Conservation (phyloP, 495 filamentous ascomycete species). For the Podospora fimiseda region DNA sequence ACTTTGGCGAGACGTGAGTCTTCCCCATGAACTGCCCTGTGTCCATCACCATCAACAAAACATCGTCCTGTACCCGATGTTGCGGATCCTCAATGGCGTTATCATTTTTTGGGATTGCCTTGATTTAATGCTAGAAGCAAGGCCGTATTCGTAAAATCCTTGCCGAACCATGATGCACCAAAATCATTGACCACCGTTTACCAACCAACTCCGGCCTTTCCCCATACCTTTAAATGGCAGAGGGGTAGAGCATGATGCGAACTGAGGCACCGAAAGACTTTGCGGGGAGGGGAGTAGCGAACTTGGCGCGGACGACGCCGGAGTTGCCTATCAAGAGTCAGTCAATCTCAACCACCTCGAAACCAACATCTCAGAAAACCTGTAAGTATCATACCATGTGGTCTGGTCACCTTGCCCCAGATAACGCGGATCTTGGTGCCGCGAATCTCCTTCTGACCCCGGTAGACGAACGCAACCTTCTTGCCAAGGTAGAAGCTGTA, state of each 20-base stretch:
- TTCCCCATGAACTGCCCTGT: slow-evolving; percentile 16
- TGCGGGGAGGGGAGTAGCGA: slow-evolving; percentile 87
- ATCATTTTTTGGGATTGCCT: slow-evolving; percentile 39
- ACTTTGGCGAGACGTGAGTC: slow-evolving; percentile 12
- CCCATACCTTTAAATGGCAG: slow-evolving; percentile 51
- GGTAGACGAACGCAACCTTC: slow-evolving; percentile 95
- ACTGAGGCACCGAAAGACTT: slow-evolving; percentile 95
- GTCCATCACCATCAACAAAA: slow-evolving; percentile 15
- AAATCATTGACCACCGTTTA: slow-evolving; percentile 49
- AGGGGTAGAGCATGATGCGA: slow-evolving; percentile 98
- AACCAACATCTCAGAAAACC: not conserved
- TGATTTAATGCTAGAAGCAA: slow-evolving; percentile 39
- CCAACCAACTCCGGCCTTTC: slow-evolving; percentile 46
- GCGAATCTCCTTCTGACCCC: slow-evolving; percentile 81
- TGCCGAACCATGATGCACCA: slow-evolving; percentile 49
- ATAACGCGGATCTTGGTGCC: slow-evolving; percentile 97
- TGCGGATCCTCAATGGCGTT: slow-evolving; percentile 29
- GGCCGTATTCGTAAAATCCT: slow-evolving; percentile 41
- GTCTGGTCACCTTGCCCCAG: slow-evolving; percentile 96
- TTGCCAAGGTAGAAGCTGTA: slow-evolving; percentile 85
- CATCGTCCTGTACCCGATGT: slow-evolving; percentile 21
- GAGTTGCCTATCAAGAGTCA: slow-evolving; percentile 65
- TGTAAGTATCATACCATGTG: slow-evolving; percentile 64
- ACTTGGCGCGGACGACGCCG: slow-evolving; percentile 92
- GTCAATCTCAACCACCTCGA: not conserved